These are phyloP conservation scores for Phytophthora kernoviae DNA, from an alignment of 352 stramenopile genomes.

Conservation along the genomic window DNA sequence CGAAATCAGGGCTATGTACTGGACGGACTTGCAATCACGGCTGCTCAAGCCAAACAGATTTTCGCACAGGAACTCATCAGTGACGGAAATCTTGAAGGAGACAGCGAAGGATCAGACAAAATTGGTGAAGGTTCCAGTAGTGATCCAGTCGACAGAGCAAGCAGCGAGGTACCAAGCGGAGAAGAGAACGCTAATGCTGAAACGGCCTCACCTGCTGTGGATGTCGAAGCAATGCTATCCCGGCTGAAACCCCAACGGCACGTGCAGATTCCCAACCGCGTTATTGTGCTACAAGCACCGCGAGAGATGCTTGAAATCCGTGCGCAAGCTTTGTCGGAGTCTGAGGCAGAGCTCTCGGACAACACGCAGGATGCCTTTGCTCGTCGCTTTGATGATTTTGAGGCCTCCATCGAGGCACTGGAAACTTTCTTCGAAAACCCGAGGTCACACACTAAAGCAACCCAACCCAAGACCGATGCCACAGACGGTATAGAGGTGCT, in stretches of 20 bases:
- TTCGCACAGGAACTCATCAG: constrained; percentile 36
- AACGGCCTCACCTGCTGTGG: constrained; percentile 24
- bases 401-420: constrained; percentile 51
- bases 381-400: constrained; percentile 52
- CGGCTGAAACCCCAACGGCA: constrained; percentile 43
- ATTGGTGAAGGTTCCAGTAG: constrained; percentile 21
- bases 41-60: constrained; percentile 50
- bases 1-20: constrained; percentile 88
- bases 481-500: constrained; percentile 65
- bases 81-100: constrained; percentile 14
- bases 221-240: constrained; percentile 48
- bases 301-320: constrained; percentile 56
- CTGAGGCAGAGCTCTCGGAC: constrained; percentile 53
- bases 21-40: constrained; percentile 60
- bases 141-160: constrained; percentile 22
- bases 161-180: constrained; percentile 14
- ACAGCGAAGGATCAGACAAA: constrained; percentile 24
- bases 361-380: constrained; percentile 73
- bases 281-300: constrained; percentile 64
- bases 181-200: constrained; percentile 14
- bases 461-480: constrained; percentile 7
- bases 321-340: constrained; percentile 59
- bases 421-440: constrained; percentile 70
- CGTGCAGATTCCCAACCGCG: constrained; percentile 65
- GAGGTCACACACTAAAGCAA: constrained; percentile 5